A percentile compares a stretch with the other conserved stretches of the same genome.
These are phyloP conservation scores for Rhodocollybia butyracea DNA, from an alignment of 768 basidiomycete genomes.

Conservation along the genomic window DNA sequence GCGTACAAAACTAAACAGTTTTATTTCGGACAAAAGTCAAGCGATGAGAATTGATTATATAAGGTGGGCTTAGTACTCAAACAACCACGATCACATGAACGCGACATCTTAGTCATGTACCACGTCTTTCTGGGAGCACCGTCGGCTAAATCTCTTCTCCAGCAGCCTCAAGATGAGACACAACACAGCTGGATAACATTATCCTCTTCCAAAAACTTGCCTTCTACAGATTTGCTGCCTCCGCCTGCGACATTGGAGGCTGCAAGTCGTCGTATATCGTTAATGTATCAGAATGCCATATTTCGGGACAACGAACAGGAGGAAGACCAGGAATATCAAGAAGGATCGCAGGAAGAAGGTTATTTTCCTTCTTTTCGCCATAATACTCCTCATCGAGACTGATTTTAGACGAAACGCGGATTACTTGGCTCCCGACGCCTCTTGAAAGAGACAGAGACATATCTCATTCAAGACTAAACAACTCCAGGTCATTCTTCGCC, in stretches of 20 bases:
- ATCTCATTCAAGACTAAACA: constrained; percentile 6
- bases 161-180: constrained; percentile 23
- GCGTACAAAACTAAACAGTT: too few relatives aligned
- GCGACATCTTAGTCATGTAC: too few relatives aligned
- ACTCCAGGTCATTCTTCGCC: constrained; percentile 7
- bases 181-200: constrained; percentile 46
- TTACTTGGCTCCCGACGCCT: constrained; percentile 57
- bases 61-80: too few relatives aligned
- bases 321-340: constrained; percentile 12
- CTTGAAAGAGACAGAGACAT: constrained; percentile 13
- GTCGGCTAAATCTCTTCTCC: constrained; percentile 25
- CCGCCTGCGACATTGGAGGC: constrained; percentile 59
- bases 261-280: constrained; percentile 66
- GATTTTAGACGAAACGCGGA: constrained; percentile 42
- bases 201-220: constrained; percentile 16
- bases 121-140: constrained; percentile 56
- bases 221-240: neutral
- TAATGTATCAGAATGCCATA: constrained; percentile 70
- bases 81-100: too few relatives aligned
- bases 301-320: constrained; percentile 49
- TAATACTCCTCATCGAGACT: neutral
- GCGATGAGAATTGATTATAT: too few relatives aligned
- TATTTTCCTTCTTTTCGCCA: constrained; percentile 11
- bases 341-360: constrained; percentile 16
- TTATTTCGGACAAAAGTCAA: too few relatives aligned